A percentile compares a stretch with the other conserved stretches of the same genome.
Evolutionary conservation across 2,329 filamentous ascomycete genomes (phyloP).

Genomic region (Exophiala sp.): DNA sequence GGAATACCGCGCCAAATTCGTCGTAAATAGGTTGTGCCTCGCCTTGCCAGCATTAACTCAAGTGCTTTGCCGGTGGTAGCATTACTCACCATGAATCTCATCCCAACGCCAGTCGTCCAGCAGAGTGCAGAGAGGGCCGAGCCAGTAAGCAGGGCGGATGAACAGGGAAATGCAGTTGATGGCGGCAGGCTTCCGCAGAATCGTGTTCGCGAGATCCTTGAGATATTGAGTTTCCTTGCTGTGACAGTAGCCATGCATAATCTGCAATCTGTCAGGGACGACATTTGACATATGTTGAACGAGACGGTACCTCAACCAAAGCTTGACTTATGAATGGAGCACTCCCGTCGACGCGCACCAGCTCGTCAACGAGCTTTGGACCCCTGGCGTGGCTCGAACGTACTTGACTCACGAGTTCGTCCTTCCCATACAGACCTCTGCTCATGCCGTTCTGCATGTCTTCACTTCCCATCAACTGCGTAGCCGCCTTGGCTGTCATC

Average conservation of each 20-base stretch:
- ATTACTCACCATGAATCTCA: slow-evolving; percentile 50
- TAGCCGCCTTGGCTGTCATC: slow-evolving; percentile 70
- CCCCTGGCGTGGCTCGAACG: slow-evolving; percentile 64
- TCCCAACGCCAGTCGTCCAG: slow-evolving; percentile 61
- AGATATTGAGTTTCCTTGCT: slow-evolving; percentile 59
- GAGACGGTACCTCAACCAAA: slow-evolving; percentile 57
- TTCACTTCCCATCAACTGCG: slow-evolving; percentile 74
- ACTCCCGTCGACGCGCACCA: slow-evolving; percentile 88
- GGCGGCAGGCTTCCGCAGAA: slow-evolving; percentile 51
- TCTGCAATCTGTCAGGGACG: slow-evolving; percentile 27
- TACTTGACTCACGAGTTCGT: slow-evolving; percentile 71
- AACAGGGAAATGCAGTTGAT: slow-evolving; percentile 58
- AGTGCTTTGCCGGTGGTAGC: background rate
- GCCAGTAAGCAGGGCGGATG: slow-evolving; percentile 49
- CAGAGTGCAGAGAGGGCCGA: slow-evolving; percentile 54
- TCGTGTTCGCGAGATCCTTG: slow-evolving; percentile 54
- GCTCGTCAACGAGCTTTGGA: slow-evolving; percentile 68
- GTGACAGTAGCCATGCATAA: slow-evolving; percentile 52
- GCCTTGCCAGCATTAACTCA: slow-evolving; percentile 33
- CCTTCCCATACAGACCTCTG: slow-evolving; percentile 67
- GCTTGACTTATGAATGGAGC: slow-evolving; percentile 78
- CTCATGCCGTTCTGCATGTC: slow-evolving; percentile 71
- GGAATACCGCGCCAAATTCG: slow-evolving; percentile 57
- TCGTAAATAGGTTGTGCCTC: slow-evolving; percentile 62
- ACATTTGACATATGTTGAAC: background rate